These are phyloP conservation scores for Aspergillus latus DNA, from an alignment of 2,329 filamentous ascomycete species.

Conservation along the genomic window DNA sequence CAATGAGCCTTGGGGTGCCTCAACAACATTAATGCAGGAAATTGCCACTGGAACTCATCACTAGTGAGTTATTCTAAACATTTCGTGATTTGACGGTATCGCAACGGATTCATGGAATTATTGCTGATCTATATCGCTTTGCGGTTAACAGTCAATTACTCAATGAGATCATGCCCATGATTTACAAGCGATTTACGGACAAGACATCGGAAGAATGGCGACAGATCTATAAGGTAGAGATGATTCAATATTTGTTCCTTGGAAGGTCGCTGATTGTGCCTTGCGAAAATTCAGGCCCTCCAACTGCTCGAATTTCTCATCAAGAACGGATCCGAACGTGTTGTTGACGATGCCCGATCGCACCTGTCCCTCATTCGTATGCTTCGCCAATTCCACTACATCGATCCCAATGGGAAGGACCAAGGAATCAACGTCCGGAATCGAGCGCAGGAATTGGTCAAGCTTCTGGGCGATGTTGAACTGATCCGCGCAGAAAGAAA, in stretches of 20 bases:
- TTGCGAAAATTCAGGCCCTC: conserved; percentile 54
- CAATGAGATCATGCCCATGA: conserved; percentile 99
- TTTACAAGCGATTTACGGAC: conserved; percentile 98
- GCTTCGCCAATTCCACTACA: conserved; percentile 97
- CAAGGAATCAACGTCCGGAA: conserved; percentile 98
- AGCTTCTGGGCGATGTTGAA: conserved; percentile 76
- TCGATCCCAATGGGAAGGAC: conserved; percentile 94
- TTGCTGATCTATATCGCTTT: conserved; percentile 19
- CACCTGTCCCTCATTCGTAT: conserved; percentile 96
- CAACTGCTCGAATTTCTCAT: conserved; percentile 96
- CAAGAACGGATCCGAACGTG: conserved; percentile 96
- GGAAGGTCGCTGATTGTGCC: background rate
- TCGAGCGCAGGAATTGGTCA: conserved; percentile 89
- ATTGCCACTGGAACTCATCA: conserved; percentile 98
- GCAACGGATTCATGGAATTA: conserved; percentile 1
- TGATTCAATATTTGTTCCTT: background rate
- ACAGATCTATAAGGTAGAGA: conserved; percentile 89
- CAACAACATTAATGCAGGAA: conserved; percentile 87
- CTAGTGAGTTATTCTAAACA: conserved; percentile 65
- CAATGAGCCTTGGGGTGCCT: conserved; percentile 95
- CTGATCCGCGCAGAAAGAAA: conserved; percentile 65
- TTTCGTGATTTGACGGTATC: conserved; percentile 3
- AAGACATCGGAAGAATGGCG: conserved; percentile 98
- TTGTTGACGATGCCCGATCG: conserved; percentile 93
- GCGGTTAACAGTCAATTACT: conserved; percentile 71